Evolutionary conservation across 1,284 basidiomycete species (phyloP).

Genomic region (Chalciporus sp.): DNA sequence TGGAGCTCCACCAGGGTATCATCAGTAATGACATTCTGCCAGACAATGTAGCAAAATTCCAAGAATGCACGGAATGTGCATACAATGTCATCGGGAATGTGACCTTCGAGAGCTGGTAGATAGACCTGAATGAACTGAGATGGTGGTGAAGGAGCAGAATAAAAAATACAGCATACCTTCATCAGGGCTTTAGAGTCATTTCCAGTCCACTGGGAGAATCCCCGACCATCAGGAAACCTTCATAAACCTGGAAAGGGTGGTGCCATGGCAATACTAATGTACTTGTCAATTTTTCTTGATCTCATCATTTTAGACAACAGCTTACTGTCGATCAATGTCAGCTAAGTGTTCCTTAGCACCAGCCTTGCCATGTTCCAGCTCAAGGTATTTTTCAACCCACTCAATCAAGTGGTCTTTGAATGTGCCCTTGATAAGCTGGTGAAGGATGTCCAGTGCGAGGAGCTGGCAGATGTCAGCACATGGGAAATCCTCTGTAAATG

Average conservation of each 20-base stretch:
- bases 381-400: conserved; percentile 12
- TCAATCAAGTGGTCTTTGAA: conserved; percentile 12
- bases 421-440: too few relatives aligned
- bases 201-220: conserved; percentile 13
- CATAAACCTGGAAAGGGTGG: conserved; percentile 6
- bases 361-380: not conserved
- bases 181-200: conserved; percentile 12
- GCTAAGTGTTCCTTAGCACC: not conserved
- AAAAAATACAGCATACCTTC: conserved; percentile 3
- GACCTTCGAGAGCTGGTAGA: conserved; percentile 11
- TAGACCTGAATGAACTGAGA: conserved; percentile 5
- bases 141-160: too few relatives aligned
- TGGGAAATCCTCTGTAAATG: conserved; percentile 10
- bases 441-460: conserved; percentile 7
- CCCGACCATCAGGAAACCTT: conserved; percentile 4
- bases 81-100: conserved; percentile 8
- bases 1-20: conserved; percentile 27
- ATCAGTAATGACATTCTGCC: conserved; percentile 18
- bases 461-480: conserved; percentile 13
- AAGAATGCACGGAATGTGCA: conserved; percentile 5
- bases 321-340: conserved; percentile 8
- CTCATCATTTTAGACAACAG: too few relatives aligned
- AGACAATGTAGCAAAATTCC: conserved; percentile 12
- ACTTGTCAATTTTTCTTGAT: not conserved
- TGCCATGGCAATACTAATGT: conserved; percentile 3